Conservation (phyloP, 179 eudicot genomes). For the Pouteria campechiana region DNA sequence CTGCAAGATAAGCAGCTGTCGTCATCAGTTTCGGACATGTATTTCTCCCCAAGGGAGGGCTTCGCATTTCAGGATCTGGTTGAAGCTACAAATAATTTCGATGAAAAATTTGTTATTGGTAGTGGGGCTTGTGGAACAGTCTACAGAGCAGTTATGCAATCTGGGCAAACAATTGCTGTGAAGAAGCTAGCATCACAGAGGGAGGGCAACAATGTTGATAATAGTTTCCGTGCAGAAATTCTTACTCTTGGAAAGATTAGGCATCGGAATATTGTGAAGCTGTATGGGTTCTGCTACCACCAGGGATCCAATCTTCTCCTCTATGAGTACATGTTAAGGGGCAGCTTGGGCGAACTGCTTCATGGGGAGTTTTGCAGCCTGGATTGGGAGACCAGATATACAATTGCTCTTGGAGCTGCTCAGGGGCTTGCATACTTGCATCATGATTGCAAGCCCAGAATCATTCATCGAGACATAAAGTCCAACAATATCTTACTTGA, state of each 20-base stretch:
- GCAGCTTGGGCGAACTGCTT: constrained; percentile 82
- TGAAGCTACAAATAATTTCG: constrained; percentile 64
- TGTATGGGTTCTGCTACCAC: constrained; percentile 75
- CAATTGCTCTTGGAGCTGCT: constrained; percentile 79
- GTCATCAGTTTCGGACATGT: constrained; percentile 57
- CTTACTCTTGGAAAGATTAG: constrained; percentile 75
- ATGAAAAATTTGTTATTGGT: constrained; percentile 56
- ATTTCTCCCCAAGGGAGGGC: constrained; percentile 87
- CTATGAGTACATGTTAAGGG: constrained; percentile 80
- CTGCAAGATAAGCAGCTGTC: constrained; percentile 30
- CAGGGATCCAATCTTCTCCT: constrained; percentile 73
- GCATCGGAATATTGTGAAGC: constrained; percentile 86
- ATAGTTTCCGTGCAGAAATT: constrained; percentile 82
- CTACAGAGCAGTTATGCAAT: constrained; percentile 70
- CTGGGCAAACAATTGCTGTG: constrained; percentile 67
- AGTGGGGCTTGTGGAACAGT: constrained; percentile 85
- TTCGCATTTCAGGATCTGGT: constrained; percentile 76
- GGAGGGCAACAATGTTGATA: constrained; percentile 66
- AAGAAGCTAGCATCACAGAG: constrained; percentile 72
- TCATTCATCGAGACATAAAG: constrained; percentile 85
- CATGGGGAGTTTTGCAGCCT: constrained; percentile 41
- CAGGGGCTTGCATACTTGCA: constrained; percentile 86
- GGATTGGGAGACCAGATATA: constrained; percentile 73
- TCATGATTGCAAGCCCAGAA: constrained; percentile 89
- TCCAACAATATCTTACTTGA: constrained; percentile 80